Evolutionary conservation across 768 basidiomycete genomes (phyloP).

Genomic region (Mycena olivaceomarginata): DNA sequence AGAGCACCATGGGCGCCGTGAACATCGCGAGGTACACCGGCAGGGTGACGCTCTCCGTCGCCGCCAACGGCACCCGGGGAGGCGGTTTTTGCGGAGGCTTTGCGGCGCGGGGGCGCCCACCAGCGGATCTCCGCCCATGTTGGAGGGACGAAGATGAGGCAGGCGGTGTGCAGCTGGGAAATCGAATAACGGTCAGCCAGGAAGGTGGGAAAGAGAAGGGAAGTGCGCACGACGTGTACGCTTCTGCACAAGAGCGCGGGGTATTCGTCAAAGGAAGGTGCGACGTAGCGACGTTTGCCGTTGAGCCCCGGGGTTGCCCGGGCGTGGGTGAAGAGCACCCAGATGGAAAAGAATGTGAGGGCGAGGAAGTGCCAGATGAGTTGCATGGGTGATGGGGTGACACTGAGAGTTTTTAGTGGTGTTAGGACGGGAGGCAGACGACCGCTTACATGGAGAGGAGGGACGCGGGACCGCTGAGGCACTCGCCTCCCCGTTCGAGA

Average conservation of each 20-base stretch:
- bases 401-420: constrained; percentile 62
- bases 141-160: constrained; percentile 17
- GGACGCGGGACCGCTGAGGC: constrained; percentile 90
- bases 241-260: constrained; percentile 67
- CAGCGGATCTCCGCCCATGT: constrained; percentile 24
- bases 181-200: neutral
- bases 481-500: constrained; percentile 94
- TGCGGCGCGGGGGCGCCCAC: constrained; percentile 26
- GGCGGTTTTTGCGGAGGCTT: neutral
- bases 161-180: constrained; percentile 19
- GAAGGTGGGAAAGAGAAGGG: neutral
- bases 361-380: constrained; percentile 95
- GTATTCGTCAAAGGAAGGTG: constrained; percentile 76
- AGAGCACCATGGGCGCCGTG: constrained; percentile 17
- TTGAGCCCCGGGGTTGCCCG: constrained; percentile 46
- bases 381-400: constrained; percentile 84
- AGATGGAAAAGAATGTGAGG: constrained; percentile 96
- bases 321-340: constrained; percentile 85
- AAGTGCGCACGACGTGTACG: constrained; percentile 3
- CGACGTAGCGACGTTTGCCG: constrained; percentile 61
- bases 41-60: constrained; percentile 5
- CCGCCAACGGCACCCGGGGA: neutral
- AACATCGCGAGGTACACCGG: constrained; percentile 22
- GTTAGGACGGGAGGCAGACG: neutral
- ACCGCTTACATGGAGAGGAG: constrained; percentile 87